Percentiles rank a stretch among this genome's conserved stretches.
Conservation (phyloP, 768 basidiomycete species). For the Holtermannia corniformis region DNA sequence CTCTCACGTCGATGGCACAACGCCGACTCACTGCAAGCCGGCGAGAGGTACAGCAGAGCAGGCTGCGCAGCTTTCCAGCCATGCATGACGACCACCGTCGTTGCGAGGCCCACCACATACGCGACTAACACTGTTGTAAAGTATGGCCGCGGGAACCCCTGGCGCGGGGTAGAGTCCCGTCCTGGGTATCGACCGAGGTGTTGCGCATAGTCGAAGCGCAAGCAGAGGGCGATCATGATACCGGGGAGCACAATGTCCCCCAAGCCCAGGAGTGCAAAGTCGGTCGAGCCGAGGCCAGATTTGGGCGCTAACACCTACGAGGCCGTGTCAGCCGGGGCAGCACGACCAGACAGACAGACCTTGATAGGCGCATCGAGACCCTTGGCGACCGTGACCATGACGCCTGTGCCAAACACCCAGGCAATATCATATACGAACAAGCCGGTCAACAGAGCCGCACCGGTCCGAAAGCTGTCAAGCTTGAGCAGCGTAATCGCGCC, state of each 20-base stretch:
- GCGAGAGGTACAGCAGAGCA: conserved; percentile 78
- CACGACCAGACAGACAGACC: conserved; percentile 64
- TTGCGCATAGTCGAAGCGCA: conserved; percentile 60
- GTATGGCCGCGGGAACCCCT: conserved; percentile 58
- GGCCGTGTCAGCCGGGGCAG: conserved; percentile 46
- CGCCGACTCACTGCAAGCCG: conserved; percentile 35
- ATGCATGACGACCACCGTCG: conserved; percentile 82
- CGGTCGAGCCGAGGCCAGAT: conserved; percentile 47
- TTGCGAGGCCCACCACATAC: conserved; percentile 62
- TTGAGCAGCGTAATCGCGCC: conserved; percentile 69
- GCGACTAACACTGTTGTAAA: conserved; percentile 60
- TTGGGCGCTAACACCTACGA: conserved; percentile 15
- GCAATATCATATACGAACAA: conserved; percentile 89
- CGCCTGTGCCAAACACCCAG: conserved; percentile 49
- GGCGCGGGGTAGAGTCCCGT: conserved; percentile 27
- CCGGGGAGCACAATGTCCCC: conserved; percentile 59
- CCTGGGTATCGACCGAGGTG: conserved; percentile 14
- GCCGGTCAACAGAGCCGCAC: conserved; percentile 66
- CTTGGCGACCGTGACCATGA: conserved; percentile 86
- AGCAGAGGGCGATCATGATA: conserved; percentile 66
- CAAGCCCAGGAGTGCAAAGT: conserved; percentile 82
- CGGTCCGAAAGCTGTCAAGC: conserved; percentile 83
- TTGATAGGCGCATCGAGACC: conserved; percentile 88
- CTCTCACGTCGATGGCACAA: neutral
- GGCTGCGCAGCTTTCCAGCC: conserved; percentile 67